Percentiles rank a stretch among this genome's conserved stretches.
Evolutionary conservation across 2,329 filamentous ascomycete genomes (phyloP).

Genomic region (Bipolaris bicolor): DNA sequence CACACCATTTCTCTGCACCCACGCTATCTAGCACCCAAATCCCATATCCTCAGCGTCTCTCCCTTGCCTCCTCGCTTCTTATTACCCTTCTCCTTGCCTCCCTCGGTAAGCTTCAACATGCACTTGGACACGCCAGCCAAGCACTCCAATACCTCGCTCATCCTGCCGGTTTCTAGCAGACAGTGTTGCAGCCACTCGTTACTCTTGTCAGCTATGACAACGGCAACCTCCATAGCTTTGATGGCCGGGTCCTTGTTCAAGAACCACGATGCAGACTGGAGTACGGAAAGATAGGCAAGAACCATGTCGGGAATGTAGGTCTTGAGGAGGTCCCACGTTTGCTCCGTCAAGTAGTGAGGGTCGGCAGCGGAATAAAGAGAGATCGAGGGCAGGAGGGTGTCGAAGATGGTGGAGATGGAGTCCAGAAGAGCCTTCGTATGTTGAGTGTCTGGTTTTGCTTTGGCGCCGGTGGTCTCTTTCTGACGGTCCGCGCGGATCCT

Average conservation of each 20-base stretch:
- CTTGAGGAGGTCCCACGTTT: conserved; percentile 64
- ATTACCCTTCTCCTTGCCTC: conserved; percentile 47
- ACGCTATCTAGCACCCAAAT: conserved; percentile 36
- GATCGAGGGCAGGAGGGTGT: conserved; percentile 40
- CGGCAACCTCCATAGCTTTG: conserved; percentile 85
- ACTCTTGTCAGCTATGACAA: conserved; percentile 64
- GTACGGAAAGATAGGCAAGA: conserved; percentile 79
- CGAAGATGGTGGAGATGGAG: conserved; percentile 48
- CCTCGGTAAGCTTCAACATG: conserved; percentile 60
- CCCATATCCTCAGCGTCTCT: conserved; percentile 54
- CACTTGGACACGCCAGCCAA: conserved; percentile 80
- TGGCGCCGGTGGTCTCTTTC: conserved; percentile 13
- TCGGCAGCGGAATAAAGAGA: conserved; percentile 9
- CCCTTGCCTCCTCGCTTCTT: conserved; percentile 53
- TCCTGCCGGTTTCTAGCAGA: conserved; percentile 50
- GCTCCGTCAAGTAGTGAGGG: conserved; percentile 7
- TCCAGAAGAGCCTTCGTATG: conserved; percentile 50
- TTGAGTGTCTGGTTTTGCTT: conserved; percentile 33
- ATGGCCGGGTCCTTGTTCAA: conserved; percentile 78
- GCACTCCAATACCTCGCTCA: conserved; percentile 57
- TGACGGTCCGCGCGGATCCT: conserved; percentile 20
- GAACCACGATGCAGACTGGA: conserved; percentile 78
- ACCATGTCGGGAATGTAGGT: conserved; percentile 86
- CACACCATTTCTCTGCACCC: background rate
- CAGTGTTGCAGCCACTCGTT: conserved; percentile 45